phyloP scores from a whole-genome alignment of 192 early-diverging fungal genomes.

The Lobulomyces angularis region DNA sequence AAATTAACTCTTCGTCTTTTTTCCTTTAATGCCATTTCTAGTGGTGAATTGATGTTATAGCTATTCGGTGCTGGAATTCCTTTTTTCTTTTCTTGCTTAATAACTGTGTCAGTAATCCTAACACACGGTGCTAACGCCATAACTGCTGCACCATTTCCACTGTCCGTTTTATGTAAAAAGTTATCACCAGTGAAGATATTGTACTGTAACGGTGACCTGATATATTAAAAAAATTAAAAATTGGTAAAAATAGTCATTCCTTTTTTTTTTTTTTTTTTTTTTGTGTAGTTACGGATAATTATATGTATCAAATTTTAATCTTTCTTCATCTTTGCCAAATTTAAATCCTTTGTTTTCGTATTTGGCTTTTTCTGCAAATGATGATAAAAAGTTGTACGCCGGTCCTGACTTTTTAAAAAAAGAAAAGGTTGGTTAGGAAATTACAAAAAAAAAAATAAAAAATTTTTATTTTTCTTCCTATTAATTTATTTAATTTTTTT shows the following conservation, averaged over 20 bases:
- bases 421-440: not conserved
- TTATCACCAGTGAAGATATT: slow-evolving; percentile 18
- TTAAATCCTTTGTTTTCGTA: slow-evolving; percentile 19
- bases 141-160: slow-evolving; percentile 28
- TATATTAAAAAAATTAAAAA: no score
- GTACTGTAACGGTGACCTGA: no score
- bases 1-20: slow-evolving; percentile 12
- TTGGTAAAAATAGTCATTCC: no score
- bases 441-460: not conserved
- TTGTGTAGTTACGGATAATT: slow-evolving; percentile 30
- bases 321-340: slow-evolving; percentile 12
- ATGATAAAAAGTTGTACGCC: slow-evolving; percentile 28
- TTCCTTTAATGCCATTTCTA: slow-evolving; percentile 13
- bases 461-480: no score
- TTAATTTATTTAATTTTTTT: no score
- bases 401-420: slow-evolving; percentile 26
- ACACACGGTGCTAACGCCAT: slow-evolving; percentile 42
- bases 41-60: slow-evolving; percentile 29
- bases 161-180: slow-evolving; percentile 10
- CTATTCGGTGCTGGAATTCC: slow-evolving; percentile 30
- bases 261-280: no score
- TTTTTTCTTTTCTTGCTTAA: slow-evolving; percentile 23
- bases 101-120: slow-evolving; percentile 34
- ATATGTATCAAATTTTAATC: slow-evolving; percentile 16
- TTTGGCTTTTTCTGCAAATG: slow-evolving; percentile 30